A percentile compares a stretch with the other conserved stretches of the same genome.
phyloP scores from a whole-genome alignment of 2,329 filamentous ascomycete species.

The Monosporascus sp. region DNA sequence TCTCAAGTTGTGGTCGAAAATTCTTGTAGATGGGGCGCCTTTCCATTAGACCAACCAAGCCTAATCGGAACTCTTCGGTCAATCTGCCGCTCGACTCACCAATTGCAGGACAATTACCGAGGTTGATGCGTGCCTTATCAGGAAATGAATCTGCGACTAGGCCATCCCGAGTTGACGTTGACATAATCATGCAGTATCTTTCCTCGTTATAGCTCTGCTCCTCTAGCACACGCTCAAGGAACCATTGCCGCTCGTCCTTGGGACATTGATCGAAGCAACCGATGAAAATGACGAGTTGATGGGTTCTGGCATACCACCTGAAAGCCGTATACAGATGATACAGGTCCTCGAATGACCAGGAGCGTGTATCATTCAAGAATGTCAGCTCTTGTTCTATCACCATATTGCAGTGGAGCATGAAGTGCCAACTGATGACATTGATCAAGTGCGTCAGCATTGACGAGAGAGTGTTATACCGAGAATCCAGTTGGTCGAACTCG shows the following conservation, averaged over 20 bases:
- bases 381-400: not conserved
- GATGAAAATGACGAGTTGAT: constrained; percentile 3
- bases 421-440: constrained; percentile 3
- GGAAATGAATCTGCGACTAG: not conserved
- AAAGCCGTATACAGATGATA: not conserved
- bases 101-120: not conserved
- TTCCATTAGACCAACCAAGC: not conserved
- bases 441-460: constrained; percentile 4
- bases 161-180: not conserved
- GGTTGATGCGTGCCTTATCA: not conserved
- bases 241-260: constrained; percentile 2
- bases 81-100: too few species aligned
- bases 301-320: not conserved
- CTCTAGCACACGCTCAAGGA: constrained; percentile 2
- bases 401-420: not conserved
- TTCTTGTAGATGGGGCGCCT: not conserved
- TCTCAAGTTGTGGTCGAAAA: not conserved
- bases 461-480: constrained; percentile 2
- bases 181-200: not conserved
- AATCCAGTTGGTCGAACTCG: constrained; percentile 4
- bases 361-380: not conserved
- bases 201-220: constrained; percentile 1
- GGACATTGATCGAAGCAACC: constrained; percentile 7
- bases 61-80: not conserved
- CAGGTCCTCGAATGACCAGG: constrained; percentile 1